Evolutionary conservation across 1,284 basidiomycete species (phyloP).

Genomic region (Apiotrichum domesticum): DNA sequence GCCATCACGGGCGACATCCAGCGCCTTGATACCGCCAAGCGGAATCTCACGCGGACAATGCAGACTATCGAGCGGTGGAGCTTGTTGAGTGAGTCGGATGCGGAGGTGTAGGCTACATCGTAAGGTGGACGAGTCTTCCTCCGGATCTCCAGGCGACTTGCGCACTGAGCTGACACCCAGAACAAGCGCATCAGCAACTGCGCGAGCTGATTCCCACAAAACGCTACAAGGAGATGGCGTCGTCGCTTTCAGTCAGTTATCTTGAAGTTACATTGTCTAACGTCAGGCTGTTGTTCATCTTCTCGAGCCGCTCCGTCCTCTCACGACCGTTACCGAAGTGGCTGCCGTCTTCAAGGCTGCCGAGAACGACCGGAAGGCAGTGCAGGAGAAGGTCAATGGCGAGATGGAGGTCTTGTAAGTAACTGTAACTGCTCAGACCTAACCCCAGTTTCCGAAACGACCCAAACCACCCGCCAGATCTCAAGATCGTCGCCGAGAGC

Average conservation of each 20-base stretch:
- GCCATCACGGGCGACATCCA: constrained; percentile 97
- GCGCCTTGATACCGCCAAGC: constrained; percentile 87
- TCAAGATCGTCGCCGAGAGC: constrained; percentile 63
- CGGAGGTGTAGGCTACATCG: neutral
- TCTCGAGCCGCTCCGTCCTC: constrained; percentile 66
- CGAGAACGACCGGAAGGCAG: constrained; percentile 67
- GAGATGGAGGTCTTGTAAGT: constrained; percentile 87
- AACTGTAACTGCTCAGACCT: neutral
- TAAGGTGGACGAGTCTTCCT: no score
- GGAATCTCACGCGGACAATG: constrained; percentile 83
- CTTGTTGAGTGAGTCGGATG: constrained; percentile 71
- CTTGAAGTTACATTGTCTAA: constrained; percentile 34
- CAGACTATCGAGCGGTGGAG: constrained; percentile 83
- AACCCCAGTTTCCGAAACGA: constrained; percentile 69
- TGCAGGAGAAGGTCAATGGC: constrained; percentile 69
- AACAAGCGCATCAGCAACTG: constrained; percentile 73
- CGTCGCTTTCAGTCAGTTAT: constrained; percentile 55
- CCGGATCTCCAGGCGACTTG: no score
- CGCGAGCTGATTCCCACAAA: constrained; percentile 69
- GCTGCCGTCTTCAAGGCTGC: constrained; percentile 69
- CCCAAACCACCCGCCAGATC: constrained; percentile 60
- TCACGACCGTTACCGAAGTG: constrained; percentile 67
- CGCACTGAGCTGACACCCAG: constrained; percentile 47
- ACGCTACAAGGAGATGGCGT: constrained; percentile 75
- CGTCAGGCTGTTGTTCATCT: constrained; percentile 74